These are phyloP conservation scores for Candida koratica DNA, from an alignment of 805 yeast genomes.

Conservation along the genomic window DNA sequence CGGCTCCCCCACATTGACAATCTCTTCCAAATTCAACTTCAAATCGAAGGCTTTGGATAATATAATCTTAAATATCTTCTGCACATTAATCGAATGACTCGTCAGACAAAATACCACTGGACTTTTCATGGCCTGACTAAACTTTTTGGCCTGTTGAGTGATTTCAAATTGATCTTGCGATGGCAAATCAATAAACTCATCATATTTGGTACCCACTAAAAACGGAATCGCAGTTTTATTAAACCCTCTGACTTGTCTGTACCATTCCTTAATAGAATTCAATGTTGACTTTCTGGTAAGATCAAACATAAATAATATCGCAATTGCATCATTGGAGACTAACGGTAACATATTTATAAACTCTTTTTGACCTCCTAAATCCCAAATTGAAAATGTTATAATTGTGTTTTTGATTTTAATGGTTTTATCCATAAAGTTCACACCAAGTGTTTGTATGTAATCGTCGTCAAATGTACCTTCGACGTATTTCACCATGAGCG, in stretches of 20 bases:
- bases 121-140: constrained; percentile 87
- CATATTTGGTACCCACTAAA: constrained; percentile 91
- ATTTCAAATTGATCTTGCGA: constrained; percentile 79
- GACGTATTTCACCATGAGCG: constrained; percentile 95
- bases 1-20: constrained; percentile 87
- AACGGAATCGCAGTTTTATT: constrained; percentile 89
- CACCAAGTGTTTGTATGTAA: constrained; percentile 92
- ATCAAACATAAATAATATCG: constrained; percentile 84
- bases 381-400: constrained; percentile 91
- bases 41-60: constrained; percentile 88
- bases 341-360: constrained; percentile 93
- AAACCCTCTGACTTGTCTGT: constrained; percentile 83
- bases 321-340: constrained; percentile 89
- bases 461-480: constrained; percentile 90
- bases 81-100: constrained; percentile 86
- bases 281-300: constrained; percentile 81
- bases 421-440: constrained; percentile 88
- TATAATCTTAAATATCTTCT: constrained; percentile 87
- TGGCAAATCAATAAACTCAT: constrained; percentile 73
- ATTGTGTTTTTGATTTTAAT: constrained; percentile 81
- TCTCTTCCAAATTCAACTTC: constrained; percentile 77
- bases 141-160: constrained; percentile 75
- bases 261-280: constrained; percentile 92
- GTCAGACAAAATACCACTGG: constrained; percentile 86
- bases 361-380: constrained; percentile 92